Evolutionary conservation across 306 rosid genomes (phyloP), one percentile per base, ranked within the genome.

Genomic region (Notholithocarpus densiflorus): DNA sequence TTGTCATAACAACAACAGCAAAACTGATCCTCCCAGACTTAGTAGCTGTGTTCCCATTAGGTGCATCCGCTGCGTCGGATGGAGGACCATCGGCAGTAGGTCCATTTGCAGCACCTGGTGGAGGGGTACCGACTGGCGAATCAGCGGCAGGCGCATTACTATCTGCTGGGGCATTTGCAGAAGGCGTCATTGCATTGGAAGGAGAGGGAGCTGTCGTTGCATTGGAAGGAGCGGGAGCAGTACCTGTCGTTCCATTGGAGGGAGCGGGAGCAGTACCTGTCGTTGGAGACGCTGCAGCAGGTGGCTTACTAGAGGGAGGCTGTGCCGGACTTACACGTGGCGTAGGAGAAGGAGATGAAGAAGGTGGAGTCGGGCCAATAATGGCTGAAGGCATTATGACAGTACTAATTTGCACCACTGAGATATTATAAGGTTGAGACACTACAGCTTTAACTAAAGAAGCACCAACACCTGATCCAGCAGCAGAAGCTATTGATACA

Each of bases 401-500:
- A 10, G 48, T 27, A 75, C 88, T 84, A 4, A 86, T 52, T 54
- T 88, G 88, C 43, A 88, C 40, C 14, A 89, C 76, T 0, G 89
- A 86, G 3, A 88, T 69, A 19, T 75, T 78, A 57, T 84, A 57
- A 1, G 90, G 88, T 27, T 86, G 71, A 1, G 81, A 60, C 14
- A 20, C 55, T 0, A 89, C 56, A 7, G 77, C 20, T 23, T 75
- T 78, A 1, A 84, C 21, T 26, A 86, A 23, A 10, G 21, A 75
- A 18, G 81, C 71, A 4, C 74, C 76, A 2, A 12, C 23, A 14
- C 72, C 74, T 8, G 79, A 43, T 2, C 81, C 73, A 3, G 80
- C 27, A 7, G 76, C 40, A 9, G 88, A 78, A 11, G 29, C 53
- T 52, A 89, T 73, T 1, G 61, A 29, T 11, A 86, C 84, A 0